Percentiles rank a stretch among this genome's conserved stretches.
Evolutionary conservation across 2,329 filamentous ascomycete genomes (phyloP).

Genomic region (Gnomoniopsis smithogilvyi): DNA sequence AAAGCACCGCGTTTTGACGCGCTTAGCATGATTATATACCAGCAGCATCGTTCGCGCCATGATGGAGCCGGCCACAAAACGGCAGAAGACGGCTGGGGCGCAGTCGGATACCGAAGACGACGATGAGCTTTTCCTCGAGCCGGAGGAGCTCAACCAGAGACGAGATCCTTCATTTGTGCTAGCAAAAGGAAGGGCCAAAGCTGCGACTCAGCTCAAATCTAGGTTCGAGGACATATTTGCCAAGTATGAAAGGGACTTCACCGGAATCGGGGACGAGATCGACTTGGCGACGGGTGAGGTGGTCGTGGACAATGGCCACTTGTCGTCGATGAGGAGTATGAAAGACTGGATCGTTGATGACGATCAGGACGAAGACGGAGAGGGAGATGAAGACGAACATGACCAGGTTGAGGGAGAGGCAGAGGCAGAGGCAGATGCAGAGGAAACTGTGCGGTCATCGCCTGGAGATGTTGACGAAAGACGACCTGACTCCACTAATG

Average conservation of each 20-base stretch:
- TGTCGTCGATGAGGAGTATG: slow-evolving; percentile 46
- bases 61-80: slow-evolving; percentile 62
- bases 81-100: slow-evolving; percentile 50
- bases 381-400: slow-evolving; percentile 27
- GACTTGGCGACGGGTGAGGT: slow-evolving; percentile 78
- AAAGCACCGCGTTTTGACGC: not conserved
- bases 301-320: slow-evolving; percentile 87
- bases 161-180: slow-evolving; percentile 56
- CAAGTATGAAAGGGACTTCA: slow-evolving; percentile 83
- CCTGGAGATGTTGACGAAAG: not conserved
- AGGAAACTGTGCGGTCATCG: too few relatives aligned
- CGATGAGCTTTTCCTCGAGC: slow-evolving; percentile 42
- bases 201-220: slow-evolving; percentile 72
- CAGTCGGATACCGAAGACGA: slow-evolving; percentile 36
- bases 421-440: not conserved
- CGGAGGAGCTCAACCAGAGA: slow-evolving; percentile 43
- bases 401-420: not conserved
- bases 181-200: slow-evolving; percentile 59
- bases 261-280: slow-evolving; percentile 82
- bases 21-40: not conserved
- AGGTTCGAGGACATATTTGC: slow-evolving; percentile 85
- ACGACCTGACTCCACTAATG: too few relatives aligned
- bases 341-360: slow-evolving; percentile 20
- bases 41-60: not conserved
- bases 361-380: slow-evolving; percentile 26